Evolutionary conservation across 2,329 filamentous ascomycete genomes (phyloP).

Genomic region (Colletotrichum musicola): DNA sequence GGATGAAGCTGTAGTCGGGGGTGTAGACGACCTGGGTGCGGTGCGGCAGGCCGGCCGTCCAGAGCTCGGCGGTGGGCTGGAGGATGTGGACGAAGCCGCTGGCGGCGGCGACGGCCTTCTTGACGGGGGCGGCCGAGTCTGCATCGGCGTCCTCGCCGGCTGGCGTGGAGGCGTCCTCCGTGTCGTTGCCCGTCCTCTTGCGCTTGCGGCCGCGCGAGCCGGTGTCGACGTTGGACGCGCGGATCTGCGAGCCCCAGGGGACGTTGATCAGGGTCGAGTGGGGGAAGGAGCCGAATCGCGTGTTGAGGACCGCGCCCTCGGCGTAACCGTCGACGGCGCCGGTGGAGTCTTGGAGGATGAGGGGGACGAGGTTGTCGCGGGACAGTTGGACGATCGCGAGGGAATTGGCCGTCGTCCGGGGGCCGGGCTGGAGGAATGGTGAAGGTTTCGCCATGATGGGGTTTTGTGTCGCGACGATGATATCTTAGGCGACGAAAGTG

Average conservation of each 20-base stretch:
- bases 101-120: conserved; percentile 65
- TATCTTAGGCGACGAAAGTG: neutral
- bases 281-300: conserved; percentile 91
- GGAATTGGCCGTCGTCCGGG: conserved; percentile 70
- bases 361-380: conserved; percentile 84
- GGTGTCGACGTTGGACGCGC: conserved; percentile 90
- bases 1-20: conserved; percentile 86
- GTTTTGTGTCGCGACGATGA: neutral
- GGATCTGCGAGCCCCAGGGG: conserved; percentile 92
- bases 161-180: conserved; percentile 38
- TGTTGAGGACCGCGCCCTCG: conserved; percentile 87
- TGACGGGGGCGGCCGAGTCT: conserved; percentile 51
- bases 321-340: conserved; percentile 78
- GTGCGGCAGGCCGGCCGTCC: conserved; percentile 84
- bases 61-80: conserved; percentile 83
- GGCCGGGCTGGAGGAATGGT: conserved; percentile 82
- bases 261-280: conserved; percentile 82
- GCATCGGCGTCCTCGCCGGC: conserved; percentile 50
- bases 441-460: conserved; percentile 64
- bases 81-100: conserved; percentile 84
- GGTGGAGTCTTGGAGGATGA: conserved; percentile 74
- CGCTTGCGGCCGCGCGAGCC: conserved; percentile 85
- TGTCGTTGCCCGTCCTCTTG: conserved; percentile 63
- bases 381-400: conserved; percentile 90
- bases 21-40: conserved; percentile 90